phyloP scores from a whole-genome alignment of 169 alveolate genomes.

The Eimeria falciformis region DNA sequence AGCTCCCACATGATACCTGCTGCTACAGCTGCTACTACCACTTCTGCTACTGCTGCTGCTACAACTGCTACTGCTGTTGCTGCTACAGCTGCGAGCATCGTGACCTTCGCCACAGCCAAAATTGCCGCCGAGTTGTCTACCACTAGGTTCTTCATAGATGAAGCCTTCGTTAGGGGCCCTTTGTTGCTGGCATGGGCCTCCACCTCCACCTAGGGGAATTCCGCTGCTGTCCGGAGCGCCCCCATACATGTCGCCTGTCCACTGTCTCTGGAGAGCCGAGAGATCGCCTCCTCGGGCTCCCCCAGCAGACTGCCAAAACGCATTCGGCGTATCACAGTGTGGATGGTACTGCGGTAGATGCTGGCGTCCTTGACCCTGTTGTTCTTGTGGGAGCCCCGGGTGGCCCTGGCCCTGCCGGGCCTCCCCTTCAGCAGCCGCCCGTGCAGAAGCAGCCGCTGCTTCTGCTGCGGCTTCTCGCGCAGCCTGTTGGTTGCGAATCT shows the following conservation, averaged over 20 bases:
- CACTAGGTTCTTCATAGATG: background rate
- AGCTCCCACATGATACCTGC: constrained; percentile 2
- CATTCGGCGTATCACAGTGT: background rate
- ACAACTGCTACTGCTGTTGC: constrained; percentile 30
- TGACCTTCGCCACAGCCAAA: background rate
- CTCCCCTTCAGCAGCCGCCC: background rate
- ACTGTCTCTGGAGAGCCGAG: background rate
- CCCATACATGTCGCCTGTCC: background rate
- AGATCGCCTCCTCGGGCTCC: background rate
- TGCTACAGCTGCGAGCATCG: background rate
- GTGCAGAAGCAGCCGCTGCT: background rate
- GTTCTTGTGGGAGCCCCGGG: background rate
- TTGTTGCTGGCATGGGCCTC: background rate
- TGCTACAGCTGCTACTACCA: background rate
- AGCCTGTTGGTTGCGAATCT: background rate
- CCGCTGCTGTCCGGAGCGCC: background rate
- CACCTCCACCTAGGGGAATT: background rate
- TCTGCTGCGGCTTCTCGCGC: background rate
- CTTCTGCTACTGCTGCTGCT: constrained; percentile 10
- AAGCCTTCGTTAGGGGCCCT: background rate
- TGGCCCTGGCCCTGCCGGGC: background rate
- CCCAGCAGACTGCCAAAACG: background rate
- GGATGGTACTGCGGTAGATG: background rate
- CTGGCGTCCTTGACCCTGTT: no score
- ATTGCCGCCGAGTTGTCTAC: background rate